These are phyloP conservation scores for Malus domestica DNA, from an alignment of 306 rosid genomes.

Conservation along the genomic window ASM211411v1 NC_041789.1:30559501-30560000, in stretches of 20 bases:
- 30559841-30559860: background rate
- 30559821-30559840: conserved; percentile 38
- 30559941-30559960: conserved; percentile 47
- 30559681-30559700: conserved; percentile 34
- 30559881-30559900: background rate
- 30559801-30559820: conserved; percentile 32
- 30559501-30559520: conserved; percentile 9
- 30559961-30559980: conserved; percentile 49
- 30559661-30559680: conserved; percentile 42
- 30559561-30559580: background rate
- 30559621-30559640: conserved; percentile 48
- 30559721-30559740: background rate
- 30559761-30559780: background rate
- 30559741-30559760: background rate
- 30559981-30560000: conserved; percentile 58
- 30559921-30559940: background rate
- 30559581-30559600: background rate
- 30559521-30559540: conserved; percentile 9
- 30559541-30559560: background rate
- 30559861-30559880: background rate
- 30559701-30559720: background rate
- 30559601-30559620: conserved; percentile 50
- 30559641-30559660: conserved; percentile 62
- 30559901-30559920: background rate
- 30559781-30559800: conserved; percentile 34